A percentile compares a stretch with the other conserved stretches of the same genome.
Conservation (phyloP, 805 yeast genomes). For the Candida silvicultrix region DNA sequence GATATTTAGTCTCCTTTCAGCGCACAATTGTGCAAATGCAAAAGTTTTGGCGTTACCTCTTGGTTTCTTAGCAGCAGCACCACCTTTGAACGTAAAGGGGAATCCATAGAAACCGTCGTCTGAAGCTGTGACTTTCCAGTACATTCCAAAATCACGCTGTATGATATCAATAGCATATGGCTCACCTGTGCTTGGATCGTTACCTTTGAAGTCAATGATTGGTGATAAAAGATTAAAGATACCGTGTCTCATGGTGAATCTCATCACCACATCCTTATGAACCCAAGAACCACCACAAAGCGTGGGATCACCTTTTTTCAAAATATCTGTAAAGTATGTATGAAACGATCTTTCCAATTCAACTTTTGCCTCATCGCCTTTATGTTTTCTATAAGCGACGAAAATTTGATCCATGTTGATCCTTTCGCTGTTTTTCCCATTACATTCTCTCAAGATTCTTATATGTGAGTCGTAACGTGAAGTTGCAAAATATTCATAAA, state of each 20-base stretch:
- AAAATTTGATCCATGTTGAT: conserved; percentile 22
- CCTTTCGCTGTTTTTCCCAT: neutral
- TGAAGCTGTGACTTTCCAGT: conserved; percentile 11
- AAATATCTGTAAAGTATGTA: conserved; percentile 5
- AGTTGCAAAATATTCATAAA: conserved; percentile 20
- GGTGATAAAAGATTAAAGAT: conserved; percentile 8
- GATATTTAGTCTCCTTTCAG: conserved; percentile 2
- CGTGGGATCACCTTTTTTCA: conserved; percentile 16
- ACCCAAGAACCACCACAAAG: conserved; percentile 27
- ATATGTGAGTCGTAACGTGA: conserved; percentile 11
- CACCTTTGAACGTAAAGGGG: conserved; percentile 16
- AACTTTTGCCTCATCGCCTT: conserved; percentile 5
- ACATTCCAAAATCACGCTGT: conserved; percentile 4
- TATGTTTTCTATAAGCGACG: conserved; percentile 11
- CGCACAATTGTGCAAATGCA: conserved; percentile 1
- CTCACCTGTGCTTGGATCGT: conserved; percentile 8
- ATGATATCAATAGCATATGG: conserved; percentile 5
- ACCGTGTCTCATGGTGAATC: conserved; percentile 15
- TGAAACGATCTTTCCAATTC: conserved; percentile 12
- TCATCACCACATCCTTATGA: conserved; percentile 6
- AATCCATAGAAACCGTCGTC: conserved; percentile 12
- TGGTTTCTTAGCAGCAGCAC: conserved; percentile 11
- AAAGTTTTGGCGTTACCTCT: neutral
- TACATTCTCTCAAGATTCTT: conserved; percentile 19
- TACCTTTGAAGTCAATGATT: conserved; percentile 11